Conservation (phyloP, 2,329 filamentous ascomycete species). For the Anthostomella pinea region DNA sequence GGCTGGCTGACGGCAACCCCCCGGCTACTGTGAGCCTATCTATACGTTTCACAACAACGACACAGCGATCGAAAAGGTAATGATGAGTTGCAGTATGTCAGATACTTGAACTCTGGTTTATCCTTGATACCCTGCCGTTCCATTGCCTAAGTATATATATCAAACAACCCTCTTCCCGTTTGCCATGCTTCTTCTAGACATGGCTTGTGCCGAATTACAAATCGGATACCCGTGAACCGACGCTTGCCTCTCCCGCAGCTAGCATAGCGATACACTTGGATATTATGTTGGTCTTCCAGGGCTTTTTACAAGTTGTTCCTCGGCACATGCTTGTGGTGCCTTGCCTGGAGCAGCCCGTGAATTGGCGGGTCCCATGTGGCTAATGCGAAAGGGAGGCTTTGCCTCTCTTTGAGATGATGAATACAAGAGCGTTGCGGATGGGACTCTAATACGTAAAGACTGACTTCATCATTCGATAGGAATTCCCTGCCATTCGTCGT, state of each 20-base stretch:
- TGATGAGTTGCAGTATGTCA: too few relatives aligned
- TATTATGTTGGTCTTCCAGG: conserved; percentile 1
- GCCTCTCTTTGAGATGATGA: background rate
- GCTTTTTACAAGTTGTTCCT: conserved; percentile 2
- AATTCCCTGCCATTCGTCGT: conserved; percentile 43
- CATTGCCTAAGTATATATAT: too few relatives aligned
- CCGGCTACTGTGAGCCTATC: too few relatives aligned
- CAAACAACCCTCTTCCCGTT: too few relatives aligned
- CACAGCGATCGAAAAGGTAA: too few relatives aligned
- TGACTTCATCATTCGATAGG: conserved; percentile 3
- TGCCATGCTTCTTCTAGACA: too few relatives aligned
- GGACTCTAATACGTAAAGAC: conserved; percentile 1
- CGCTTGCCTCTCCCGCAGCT: conserved; percentile 1
- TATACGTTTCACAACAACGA: too few relatives aligned
- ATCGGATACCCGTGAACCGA: too few relatives aligned
- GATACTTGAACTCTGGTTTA: too few relatives aligned
- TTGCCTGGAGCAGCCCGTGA: background rate
- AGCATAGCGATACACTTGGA: conserved; percentile 4
- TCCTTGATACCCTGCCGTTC: too few relatives aligned
- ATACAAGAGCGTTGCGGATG: conserved; percentile 1
- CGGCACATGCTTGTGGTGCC: conserved; percentile 3
- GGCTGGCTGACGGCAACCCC: too few relatives aligned
- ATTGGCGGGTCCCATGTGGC: conserved; percentile 2
- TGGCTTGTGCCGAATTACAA: too few relatives aligned
- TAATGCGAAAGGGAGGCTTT: background rate